phyloP scores from a whole-genome alignment of 371 early-diverging fungal species.

The Phascolomyces articulosus region DNA sequence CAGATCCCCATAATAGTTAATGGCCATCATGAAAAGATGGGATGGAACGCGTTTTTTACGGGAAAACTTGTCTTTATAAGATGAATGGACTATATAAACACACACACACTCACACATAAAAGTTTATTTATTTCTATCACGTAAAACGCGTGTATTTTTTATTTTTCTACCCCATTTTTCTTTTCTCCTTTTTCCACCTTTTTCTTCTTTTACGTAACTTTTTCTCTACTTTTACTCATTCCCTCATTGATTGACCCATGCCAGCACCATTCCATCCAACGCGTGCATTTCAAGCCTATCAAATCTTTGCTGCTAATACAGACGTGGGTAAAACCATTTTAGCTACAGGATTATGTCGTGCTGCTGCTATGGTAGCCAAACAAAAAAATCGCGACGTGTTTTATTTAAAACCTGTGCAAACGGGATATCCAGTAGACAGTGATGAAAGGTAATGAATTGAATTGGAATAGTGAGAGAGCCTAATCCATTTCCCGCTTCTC shows the following conservation, averaged over 20 bases:
- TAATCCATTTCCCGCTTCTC: neutral
- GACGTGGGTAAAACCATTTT: slow-evolving; percentile 86
- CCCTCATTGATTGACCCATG: slow-evolving; percentile 21
- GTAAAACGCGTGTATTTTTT: too few species aligned
- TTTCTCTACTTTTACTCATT: neutral
- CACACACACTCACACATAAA: too few species aligned
- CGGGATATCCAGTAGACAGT: slow-evolving; percentile 81
- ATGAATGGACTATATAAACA: too few species aligned
- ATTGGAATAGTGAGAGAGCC: neutral
- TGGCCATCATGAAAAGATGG: too few species aligned
- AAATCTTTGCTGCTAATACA: slow-evolving; percentile 83
- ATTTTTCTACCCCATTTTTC: neutral
- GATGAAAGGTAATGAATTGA: slow-evolving; percentile 64
- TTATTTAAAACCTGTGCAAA: slow-evolving; percentile 85
- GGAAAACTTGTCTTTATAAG: too few species aligned
- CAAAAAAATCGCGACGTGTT: slow-evolving; percentile 52
- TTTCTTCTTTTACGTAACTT: neutral
- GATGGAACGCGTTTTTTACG: too few species aligned
- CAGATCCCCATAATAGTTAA: neutral
- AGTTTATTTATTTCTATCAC: too few species aligned
- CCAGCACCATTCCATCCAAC: slow-evolving; percentile 51
- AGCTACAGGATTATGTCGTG: slow-evolving; percentile 68
- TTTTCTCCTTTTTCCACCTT: neutral
- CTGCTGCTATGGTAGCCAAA: slow-evolving; percentile 53
- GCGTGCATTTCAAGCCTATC: slow-evolving; percentile 68